A percentile compares a stretch with the other conserved stretches of the same genome.
Evolutionary conservation across 805 yeast species (phyloP).

Genomic region (Metschnikowia vanudenii): DNA sequence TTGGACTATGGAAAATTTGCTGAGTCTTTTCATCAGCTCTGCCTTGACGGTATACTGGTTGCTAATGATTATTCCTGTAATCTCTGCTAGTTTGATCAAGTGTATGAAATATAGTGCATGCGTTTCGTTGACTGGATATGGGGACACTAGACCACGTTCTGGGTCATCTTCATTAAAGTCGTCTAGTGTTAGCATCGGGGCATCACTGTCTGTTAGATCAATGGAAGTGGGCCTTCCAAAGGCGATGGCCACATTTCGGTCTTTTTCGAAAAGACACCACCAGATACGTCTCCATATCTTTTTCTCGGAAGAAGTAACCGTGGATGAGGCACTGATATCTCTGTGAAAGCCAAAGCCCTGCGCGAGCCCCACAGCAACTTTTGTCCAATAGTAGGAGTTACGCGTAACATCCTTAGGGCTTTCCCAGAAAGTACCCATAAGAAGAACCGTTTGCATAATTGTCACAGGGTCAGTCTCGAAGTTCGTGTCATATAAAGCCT

Average conservation of each 20-base stretch:
- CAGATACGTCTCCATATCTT: conserved; percentile 65
- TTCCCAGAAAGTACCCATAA: conserved; percentile 71
- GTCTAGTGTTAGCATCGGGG: conserved; percentile 63
- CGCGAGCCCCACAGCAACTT: conserved; percentile 67
- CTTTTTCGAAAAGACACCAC: conserved; percentile 77
- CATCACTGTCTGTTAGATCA: conserved; percentile 72
- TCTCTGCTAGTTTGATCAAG: conserved; percentile 63
- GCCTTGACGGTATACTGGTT: conserved; percentile 73
- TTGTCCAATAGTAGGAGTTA: conserved; percentile 66
- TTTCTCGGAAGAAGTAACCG: conserved; percentile 37
- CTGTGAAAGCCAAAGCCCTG: conserved; percentile 78
- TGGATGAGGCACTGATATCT: conserved; percentile 42
- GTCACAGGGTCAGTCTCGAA: conserved; percentile 64
- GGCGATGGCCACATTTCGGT: conserved; percentile 65
- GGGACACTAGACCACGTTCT: conserved; percentile 33
- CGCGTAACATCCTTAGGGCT: conserved; percentile 68
- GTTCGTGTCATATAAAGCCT: conserved; percentile 68
- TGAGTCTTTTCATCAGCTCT: conserved; percentile 48
- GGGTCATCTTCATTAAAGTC: conserved; percentile 60
- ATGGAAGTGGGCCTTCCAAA: conserved; percentile 72
- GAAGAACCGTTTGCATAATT: conserved; percentile 57
- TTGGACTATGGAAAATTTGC: conserved; percentile 48
- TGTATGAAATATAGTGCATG: conserved; percentile 62
- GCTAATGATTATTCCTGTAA: conserved; percentile 64
- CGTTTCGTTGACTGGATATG: conserved; percentile 45